Evolutionary conservation across 345 rosid species (phyloP).

Genomic region (Camelina sativa): DNA sequence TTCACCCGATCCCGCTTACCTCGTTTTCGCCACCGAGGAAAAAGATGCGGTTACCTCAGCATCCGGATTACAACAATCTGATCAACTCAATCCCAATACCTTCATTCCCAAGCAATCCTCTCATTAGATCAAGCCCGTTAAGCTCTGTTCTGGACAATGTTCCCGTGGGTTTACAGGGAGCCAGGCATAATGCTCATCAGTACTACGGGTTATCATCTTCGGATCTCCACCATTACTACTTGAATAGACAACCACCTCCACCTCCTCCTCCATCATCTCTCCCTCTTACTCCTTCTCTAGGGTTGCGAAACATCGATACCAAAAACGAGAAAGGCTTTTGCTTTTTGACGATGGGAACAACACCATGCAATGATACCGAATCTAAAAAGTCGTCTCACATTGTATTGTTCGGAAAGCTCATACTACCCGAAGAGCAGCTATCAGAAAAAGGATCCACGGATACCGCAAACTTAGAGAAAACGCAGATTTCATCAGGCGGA

Average conservation of each 20-base stretch:
- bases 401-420: slow-evolving; percentile 82
- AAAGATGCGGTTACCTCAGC: slow-evolving; percentile 73
- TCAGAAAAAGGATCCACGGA: slow-evolving; percentile 72
- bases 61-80: slow-evolving; percentile 55
- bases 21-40: slow-evolving; percentile 91
- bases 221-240: slow-evolving; percentile 63
- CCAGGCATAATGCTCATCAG: slow-evolving; percentile 94
- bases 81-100: slow-evolving; percentile 63
- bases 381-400: slow-evolving; percentile 71
- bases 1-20: slow-evolving; percentile 70
- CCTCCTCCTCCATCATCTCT: slow-evolving; percentile 49
- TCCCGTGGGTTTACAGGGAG: slow-evolving; percentile 99
- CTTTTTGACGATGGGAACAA: slow-evolving; percentile 67
- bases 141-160: slow-evolving; percentile 69
- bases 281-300: slow-evolving; percentile 48
- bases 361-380: slow-evolving; percentile 47
- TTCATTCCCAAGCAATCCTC: slow-evolving; percentile 66
- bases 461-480: slow-evolving; percentile 56
- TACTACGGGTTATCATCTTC: slow-evolving; percentile 73
- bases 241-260: slow-evolving; percentile 58
- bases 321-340: slow-evolving; percentile 57
- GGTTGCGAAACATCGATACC: slow-evolving; percentile 43
- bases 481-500: slow-evolving; percentile 58
- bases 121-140: slow-evolving; percentile 63
- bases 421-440: slow-evolving; percentile 64